Evolutionary conservation across 352 stramenopile genomes (phyloP), one percentile per base, ranked within the genome.

Genomic region (Elongisporangium undulatum): DNA sequence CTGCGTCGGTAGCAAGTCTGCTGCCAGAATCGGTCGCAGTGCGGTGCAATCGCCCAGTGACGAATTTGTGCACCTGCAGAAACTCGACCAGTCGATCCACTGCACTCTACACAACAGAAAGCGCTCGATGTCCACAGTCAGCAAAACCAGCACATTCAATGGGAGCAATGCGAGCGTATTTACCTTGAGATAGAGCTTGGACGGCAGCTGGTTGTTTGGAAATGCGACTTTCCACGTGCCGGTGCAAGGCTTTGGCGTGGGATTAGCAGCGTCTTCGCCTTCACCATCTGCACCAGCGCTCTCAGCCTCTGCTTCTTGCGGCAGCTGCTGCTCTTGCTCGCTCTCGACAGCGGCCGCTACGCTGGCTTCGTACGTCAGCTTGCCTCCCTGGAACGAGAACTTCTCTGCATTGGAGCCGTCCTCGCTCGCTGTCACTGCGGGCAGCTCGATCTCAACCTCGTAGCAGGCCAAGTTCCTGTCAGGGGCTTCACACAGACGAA

Each of bases 211-310:
- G 3, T 54, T 56, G 21, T 61, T 26, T 17, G 77, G 67, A 51
- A 88, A 88, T 45, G 22, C 53, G 20, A 90, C 64, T n/a, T 55
- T 69, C 80, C 80, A 90, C 23, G 63, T 61, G 3, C 80, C 80
- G 15, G 67, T 71, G 29, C 20, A 72, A 9, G 15, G 53, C 59
- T 21, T 63, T 64, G 52, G 24, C 2, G 51, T 53, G 26, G 57
- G 17, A 38, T 39, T 21, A 39, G 41, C 34, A 45, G 60, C 64
- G 23, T 62, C 67, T 49, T 66, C 45, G 45, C 71, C 68, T 24
- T 60, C 49, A n/a, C n/a, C n/a, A n/a, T n/a, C n/a, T 9, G 50
- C 58, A 17, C 39, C 49, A 39, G 50, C 26, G 10, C 7, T 48
- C 16, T 22, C 4, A n/a, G 34, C 3, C 10, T 55, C 52, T 39